These are phyloP conservation scores for Xylaria sp. DNA, from an alignment of 2,329 filamentous ascomycete genomes.

Conservation along the genomic window DNA sequence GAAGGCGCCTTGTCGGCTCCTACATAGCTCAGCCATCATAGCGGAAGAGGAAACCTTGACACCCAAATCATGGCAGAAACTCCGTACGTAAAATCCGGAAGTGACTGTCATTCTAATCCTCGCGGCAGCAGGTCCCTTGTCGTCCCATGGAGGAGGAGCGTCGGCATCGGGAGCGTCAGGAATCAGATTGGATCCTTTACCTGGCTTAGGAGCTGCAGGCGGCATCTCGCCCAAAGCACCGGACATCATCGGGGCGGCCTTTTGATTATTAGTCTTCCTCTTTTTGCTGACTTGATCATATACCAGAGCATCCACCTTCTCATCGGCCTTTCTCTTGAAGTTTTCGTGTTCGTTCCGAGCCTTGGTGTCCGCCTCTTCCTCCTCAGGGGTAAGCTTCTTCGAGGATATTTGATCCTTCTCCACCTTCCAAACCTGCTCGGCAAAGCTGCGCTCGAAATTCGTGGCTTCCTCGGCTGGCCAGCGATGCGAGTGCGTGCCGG, in stretches of 20 bases:
- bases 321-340: slow-evolving; percentile 54
- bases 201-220: slow-evolving; percentile 35
- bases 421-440: slow-evolving; percentile 63
- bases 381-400: slow-evolving; percentile 48
- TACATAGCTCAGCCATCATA: slow-evolving; percentile 78
- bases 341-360: slow-evolving; percentile 52
- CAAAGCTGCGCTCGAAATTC: slow-evolving; percentile 67
- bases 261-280: slow-evolving; percentile 31
- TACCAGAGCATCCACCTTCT: slow-evolving; percentile 52
- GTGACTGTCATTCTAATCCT: slow-evolving; percentile 87
- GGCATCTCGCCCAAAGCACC: slow-evolving; percentile 50
- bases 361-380: slow-evolving; percentile 50
- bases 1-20: slow-evolving; percentile 78
- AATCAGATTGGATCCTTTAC: slow-evolving; percentile 50
- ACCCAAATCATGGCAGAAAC: slow-evolving; percentile 87
- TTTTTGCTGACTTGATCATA: slow-evolving; percentile 43
- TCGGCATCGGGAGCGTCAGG: slow-evolving; percentile 42
- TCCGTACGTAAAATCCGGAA: slow-evolving; percentile 94
- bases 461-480: slow-evolving; percentile 79
- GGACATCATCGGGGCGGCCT: slow-evolving; percentile 48
- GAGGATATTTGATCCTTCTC: slow-evolving; percentile 51
- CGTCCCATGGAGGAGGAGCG: slow-evolving; percentile 52
- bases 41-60: slow-evolving; percentile 73
- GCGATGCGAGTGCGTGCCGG: slow-evolving; percentile 69
- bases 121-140: slow-evolving; percentile 66